Percentiles rank a stretch among this genome's conserved stretches.
These are phyloP conservation scores for Aspergillus homomorphus DNA, from an alignment of 495 filamentous ascomycete genomes.

Conservation along the genomic window DNA sequence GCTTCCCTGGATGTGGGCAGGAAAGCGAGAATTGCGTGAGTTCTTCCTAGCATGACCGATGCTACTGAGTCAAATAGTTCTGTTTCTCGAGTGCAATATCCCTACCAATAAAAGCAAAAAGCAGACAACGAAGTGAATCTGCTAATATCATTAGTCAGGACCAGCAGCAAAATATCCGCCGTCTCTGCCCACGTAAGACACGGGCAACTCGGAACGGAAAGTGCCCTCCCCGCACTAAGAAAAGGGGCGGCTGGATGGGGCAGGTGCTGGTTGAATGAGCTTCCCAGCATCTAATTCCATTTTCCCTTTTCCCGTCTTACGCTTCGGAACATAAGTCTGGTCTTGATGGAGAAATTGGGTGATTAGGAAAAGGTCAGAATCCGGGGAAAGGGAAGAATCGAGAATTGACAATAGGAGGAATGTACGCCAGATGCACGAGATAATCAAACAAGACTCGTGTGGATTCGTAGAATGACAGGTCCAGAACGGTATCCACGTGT, in stretches of 20 bases:
- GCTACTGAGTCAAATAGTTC: neutral
- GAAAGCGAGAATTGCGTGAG: neutral
- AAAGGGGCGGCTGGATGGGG: neutral
- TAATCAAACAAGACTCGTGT: slow-evolving; percentile 4
- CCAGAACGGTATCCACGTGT: slow-evolving; percentile 8
- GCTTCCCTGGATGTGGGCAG: neutral
- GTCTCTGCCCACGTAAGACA: slow-evolving; percentile 2
- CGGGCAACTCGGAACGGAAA: neutral
- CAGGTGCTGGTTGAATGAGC: neutral
- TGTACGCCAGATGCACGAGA: slow-evolving; percentile 2
- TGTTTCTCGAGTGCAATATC: neutral
- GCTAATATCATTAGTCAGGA: neutral
- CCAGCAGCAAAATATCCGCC: neutral
- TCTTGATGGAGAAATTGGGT: too few relatives aligned
- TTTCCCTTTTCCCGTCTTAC: too few relatives aligned
- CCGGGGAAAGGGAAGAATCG: neutral
- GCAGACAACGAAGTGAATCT: neutral
- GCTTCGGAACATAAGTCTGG: too few relatives aligned
- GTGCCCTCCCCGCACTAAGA: slow-evolving; percentile 3
- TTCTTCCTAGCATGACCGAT: too few relatives aligned
- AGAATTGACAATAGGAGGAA: neutral
- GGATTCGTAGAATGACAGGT: neutral
- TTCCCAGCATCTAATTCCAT: neutral
- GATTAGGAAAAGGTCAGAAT: neutral
- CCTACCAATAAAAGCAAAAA: neutral